A percentile compares a stretch with the other conserved stretches of the same genome.
phyloP scores from a whole-genome alignment of 768 basidiomycete genomes.

The Rhodotorula toruloides region DNA sequence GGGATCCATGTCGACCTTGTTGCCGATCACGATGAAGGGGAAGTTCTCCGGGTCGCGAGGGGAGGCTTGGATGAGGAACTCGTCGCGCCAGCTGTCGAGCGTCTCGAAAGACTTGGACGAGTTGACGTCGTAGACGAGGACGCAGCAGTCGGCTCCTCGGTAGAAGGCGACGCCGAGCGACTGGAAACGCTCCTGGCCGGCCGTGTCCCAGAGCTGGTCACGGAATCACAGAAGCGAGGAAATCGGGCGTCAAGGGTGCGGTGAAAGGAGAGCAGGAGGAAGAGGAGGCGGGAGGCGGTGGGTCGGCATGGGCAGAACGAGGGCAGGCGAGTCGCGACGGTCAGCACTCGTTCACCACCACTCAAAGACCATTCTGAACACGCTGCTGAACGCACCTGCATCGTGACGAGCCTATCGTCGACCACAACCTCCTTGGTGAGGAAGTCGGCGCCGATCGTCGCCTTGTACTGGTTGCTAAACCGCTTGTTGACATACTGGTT shows the following conservation, averaged over 20 bases:
- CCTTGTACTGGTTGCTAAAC: slow-evolving; percentile 99
- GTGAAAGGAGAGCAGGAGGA: neutral
- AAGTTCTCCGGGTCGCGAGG: slow-evolving; percentile 99
- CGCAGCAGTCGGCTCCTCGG: slow-evolving; percentile 97
- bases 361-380: no score
- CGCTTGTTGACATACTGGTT: slow-evolving; percentile 99
- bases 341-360: neutral
- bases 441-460: slow-evolving; percentile 95
- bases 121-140: slow-evolving; percentile 98
- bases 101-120: slow-evolving; percentile 98
- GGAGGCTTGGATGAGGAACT: slow-evolving; percentile 92
- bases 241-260: neutral
- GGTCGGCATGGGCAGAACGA: neutral
- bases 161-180: slow-evolving; percentile 98
- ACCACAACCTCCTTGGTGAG: slow-evolving; percentile 98
- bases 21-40: slow-evolving; percentile 98
- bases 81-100: slow-evolving; percentile 97
- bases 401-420: slow-evolving; percentile 93
- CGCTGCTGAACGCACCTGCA: slow-evolving; percentile 63
- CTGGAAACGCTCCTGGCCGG: slow-evolving; percentile 98
- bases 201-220: slow-evolving; percentile 91
- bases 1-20: slow-evolving; percentile 99
- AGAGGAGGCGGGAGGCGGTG: no score
- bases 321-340: neutral
- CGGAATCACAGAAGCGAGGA: no score